Conservation (phyloP, 2,329 filamentous ascomycete species). For the Talaromyces sp. region DNA sequence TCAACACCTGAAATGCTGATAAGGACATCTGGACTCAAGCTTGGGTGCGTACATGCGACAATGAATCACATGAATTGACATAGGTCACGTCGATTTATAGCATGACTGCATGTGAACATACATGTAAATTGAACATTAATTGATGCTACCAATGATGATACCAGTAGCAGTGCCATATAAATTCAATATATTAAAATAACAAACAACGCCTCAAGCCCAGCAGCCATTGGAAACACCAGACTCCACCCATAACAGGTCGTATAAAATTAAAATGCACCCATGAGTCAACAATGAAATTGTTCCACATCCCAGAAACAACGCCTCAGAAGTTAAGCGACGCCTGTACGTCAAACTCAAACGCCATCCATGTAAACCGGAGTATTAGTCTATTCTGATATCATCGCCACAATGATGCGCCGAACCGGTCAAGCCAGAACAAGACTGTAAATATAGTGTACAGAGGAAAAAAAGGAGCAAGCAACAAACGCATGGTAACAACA, state of each 20-base stretch:
- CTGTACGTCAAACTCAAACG: slow-evolving; percentile 7
- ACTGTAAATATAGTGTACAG: background rate
- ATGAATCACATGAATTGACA: background rate
- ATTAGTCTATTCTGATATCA: slow-evolving; percentile 13
- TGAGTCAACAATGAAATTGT: background rate
- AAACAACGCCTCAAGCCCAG: background rate
- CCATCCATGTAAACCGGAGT: slow-evolving; percentile 8
- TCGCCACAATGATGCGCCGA: slow-evolving; percentile 3
- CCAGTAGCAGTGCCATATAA: background rate
- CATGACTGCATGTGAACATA: no score
- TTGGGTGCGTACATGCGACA: no score
- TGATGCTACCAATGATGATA: background rate
- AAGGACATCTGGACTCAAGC: no score
- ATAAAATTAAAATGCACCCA: background rate
- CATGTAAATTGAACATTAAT: background rate
- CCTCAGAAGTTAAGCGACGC: background rate
- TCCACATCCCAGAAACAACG: background rate
- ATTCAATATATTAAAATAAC: background rate
- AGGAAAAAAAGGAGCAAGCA: background rate
- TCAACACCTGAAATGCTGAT: no score
- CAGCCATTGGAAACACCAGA: background rate
- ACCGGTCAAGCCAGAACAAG: background rate
- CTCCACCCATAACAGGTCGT: background rate
- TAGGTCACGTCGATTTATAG: background rate
- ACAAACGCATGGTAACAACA: background rate